These are phyloP conservation scores for Rhodotorula toruloides DNA, from an alignment of 768 basidiomycete genomes.

Conservation along the genomic window DNA sequence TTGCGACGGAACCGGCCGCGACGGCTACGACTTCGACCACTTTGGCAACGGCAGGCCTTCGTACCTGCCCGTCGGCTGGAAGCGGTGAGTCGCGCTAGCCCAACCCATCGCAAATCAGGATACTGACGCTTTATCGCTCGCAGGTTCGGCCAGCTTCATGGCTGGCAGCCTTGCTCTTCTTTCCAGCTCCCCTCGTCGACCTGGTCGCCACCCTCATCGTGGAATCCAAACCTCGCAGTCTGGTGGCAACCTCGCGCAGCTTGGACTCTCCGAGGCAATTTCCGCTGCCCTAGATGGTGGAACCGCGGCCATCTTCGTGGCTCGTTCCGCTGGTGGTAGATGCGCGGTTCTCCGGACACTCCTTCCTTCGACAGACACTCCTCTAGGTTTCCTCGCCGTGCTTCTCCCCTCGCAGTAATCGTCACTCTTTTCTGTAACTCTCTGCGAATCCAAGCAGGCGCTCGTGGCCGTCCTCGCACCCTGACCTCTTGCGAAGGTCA, in stretches of 20 bases:
- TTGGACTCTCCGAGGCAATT: neutral
- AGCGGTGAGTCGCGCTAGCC: neutral
- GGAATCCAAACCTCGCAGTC: neutral
- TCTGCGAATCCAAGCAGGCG: too few relatives aligned
- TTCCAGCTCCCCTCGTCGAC: neutral
- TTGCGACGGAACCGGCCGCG: neutral
- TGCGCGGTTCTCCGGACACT: neutral
- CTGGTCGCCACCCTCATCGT: neutral
- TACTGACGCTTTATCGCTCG: neutral
- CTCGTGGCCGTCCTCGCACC: too few relatives aligned
- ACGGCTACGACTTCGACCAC: constrained; percentile 19
- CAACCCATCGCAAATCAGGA: neutral
- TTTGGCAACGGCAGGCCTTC: neutral
- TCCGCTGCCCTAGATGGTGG: constrained; percentile 9
- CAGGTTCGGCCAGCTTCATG: neutral
- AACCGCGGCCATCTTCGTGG: neutral
- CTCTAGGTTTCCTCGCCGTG: neutral
- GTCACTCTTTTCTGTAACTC: neutral
- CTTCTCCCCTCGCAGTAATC: too few relatives aligned
- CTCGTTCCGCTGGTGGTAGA: neutral
- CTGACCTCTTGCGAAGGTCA: too few relatives aligned
- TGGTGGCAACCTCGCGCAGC: neutral
- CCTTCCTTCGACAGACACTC: constrained; percentile 2
- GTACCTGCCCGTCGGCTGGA: neutral
- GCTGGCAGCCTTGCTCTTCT: constrained; percentile 6